Evolutionary conservation across 257 asterid species (phyloP), one percentile per base, ranked within the genome.

Genomic region (Solanum corneliomulleri): DNA sequence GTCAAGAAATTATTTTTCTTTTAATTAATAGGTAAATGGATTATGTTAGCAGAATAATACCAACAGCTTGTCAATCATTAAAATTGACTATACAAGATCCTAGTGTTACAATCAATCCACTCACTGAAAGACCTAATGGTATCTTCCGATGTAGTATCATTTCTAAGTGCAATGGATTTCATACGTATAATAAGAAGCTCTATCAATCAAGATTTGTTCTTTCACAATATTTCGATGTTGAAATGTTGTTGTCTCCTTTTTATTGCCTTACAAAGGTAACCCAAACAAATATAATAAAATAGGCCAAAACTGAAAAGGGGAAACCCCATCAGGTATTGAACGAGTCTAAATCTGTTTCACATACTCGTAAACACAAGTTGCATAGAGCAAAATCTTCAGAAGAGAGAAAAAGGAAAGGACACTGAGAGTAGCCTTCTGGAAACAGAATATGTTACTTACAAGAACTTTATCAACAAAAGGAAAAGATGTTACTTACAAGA

Each of bases 401-500:
- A 25, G 25, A 29, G 84, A 42, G 20, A 23, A 16, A 52, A 41
- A 75, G 25, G 2, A 27, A 42, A 15, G 21, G 41, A 25, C 41
- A 78, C 39, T 3, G 15, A 25, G n/a, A 77, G 58, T 13, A 42
- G 37, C 39, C 83, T 25, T 14, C 62, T 77, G 83, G 62, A 25
- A 75, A 66, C 23, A 69, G 21, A 69, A 77, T 0, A 44, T 44
- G 62, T 77, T 71, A 35, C 80, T 71, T 35, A 71, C 4, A 9
- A 72, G 10, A 72, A 35, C 29, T 20, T 18, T 35, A 20, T 72
- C 47, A 35, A 74, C 29, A 74, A 37, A 37, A 37, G 42, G 6
- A 74, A 11, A 71, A 41, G 52, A 13, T 66, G 86, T 64, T 76
- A 91, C 97, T 93, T 93, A 97, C 99, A 97, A 94, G 95, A 90